phyloP scores from a whole-genome alignment of 192 early-diverging fungal genomes.

The Mortierella antarctica region DNA sequence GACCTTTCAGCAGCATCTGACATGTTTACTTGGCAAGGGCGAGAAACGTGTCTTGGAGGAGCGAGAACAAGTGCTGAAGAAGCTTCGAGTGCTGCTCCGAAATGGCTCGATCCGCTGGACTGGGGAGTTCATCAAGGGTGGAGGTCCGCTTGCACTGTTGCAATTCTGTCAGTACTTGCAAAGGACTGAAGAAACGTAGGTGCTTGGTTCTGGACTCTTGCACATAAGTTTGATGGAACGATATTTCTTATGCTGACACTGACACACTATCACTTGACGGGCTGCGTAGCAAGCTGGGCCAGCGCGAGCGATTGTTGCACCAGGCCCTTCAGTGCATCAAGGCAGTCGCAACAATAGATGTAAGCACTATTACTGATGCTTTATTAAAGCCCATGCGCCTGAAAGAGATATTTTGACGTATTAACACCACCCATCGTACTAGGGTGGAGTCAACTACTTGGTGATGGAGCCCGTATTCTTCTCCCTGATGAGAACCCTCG shows the following conservation, averaged over 20 bases:
- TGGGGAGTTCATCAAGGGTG: constrained; percentile 46
- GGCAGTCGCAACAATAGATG: constrained; percentile 32
- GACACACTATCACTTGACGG: background rate
- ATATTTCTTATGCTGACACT: background rate
- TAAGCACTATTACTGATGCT: background rate
- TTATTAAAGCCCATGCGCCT: background rate
- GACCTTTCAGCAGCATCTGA: constrained; percentile 34
- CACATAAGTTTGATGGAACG: background rate
- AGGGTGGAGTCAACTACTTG: constrained; percentile 30
- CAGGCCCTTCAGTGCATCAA: constrained; percentile 40
- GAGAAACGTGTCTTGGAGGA: constrained; percentile 29
- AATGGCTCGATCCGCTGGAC: constrained; percentile 53
- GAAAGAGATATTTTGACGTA: background rate
- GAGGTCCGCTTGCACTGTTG: constrained; percentile 31
- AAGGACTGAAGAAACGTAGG: constrained; percentile 34
- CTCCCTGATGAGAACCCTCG: constrained; percentile 30
- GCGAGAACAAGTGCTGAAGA: constrained; percentile 43
- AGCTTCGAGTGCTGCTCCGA: constrained; percentile 38
- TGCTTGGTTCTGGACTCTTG: background rate
- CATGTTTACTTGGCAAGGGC: constrained; percentile 22
- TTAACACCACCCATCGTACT: background rate
- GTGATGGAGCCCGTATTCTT: constrained; percentile 22
- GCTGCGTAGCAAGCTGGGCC: constrained; percentile 30
- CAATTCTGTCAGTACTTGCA: constrained; percentile 34
- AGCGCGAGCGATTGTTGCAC: constrained; percentile 38